A percentile compares a stretch with the other conserved stretches of the same genome.
Evolutionary conservation across 2,329 filamentous ascomycete species (phyloP).

Genomic region (Hortaea sp.): DNA sequence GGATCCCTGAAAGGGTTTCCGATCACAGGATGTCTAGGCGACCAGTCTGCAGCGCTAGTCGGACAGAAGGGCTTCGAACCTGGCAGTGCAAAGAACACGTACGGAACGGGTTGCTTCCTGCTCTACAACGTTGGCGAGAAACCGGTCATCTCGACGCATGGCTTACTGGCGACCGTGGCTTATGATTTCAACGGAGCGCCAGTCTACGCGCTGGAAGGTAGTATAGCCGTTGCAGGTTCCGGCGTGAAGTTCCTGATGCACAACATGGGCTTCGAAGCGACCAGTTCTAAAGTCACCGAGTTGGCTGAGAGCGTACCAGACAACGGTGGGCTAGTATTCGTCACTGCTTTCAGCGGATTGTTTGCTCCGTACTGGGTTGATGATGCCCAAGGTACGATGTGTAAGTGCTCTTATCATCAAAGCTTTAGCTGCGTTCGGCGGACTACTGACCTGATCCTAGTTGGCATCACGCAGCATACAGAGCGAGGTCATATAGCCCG

Average conservation of each 20-base stretch:
- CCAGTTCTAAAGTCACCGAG: slow-evolving; percentile 54
- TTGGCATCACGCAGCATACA: slow-evolving; percentile 51
- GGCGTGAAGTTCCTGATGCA: slow-evolving; percentile 51
- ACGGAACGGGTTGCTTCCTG: slow-evolving; percentile 82
- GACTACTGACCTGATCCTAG: slow-evolving; percentile 5
- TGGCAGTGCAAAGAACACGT: slow-evolving; percentile 82
- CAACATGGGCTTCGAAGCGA: slow-evolving; percentile 55
- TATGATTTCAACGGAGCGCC: slow-evolving; percentile 68
- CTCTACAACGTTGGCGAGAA: slow-evolving; percentile 80
- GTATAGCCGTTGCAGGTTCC: slow-evolving; percentile 67
- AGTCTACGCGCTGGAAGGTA: slow-evolving; percentile 70
- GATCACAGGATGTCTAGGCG: slow-evolving; percentile 77
- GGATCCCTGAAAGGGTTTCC: slow-evolving; percentile 59
- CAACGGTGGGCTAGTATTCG: slow-evolving; percentile 74
- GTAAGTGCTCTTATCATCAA: slow-evolving; percentile 34
- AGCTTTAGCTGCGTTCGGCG: background rate
- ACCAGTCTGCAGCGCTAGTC: slow-evolving; percentile 77
- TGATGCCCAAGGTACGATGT: slow-evolving; percentile 79
- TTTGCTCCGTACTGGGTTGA: slow-evolving; percentile 95
- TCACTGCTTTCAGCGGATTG: slow-evolving; percentile 82
- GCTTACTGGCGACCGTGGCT: slow-evolving; percentile 75
- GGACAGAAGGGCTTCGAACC: slow-evolving; percentile 62
- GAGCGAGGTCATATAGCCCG: slow-evolving; percentile 77
- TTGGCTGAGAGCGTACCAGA: slow-evolving; percentile 56
- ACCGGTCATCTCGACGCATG: slow-evolving; percentile 75